These are phyloP conservation scores for Saturnispora sekii DNA, from an alignment of 805 yeast species.

Conservation along the genomic window DNA sequence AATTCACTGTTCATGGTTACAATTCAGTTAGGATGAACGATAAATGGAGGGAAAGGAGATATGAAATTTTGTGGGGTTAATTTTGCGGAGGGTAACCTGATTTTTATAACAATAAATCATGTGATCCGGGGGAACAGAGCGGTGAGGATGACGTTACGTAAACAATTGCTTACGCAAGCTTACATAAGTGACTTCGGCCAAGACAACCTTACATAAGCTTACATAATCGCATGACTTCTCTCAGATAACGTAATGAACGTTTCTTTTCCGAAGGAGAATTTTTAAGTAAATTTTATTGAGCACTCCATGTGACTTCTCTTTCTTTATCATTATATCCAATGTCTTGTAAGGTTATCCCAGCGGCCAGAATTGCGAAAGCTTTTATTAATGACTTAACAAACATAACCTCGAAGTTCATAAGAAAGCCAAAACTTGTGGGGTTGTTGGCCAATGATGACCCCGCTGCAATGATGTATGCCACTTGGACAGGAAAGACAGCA, in stretches of 20 bases:
- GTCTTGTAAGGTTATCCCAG: constrained; percentile 76
- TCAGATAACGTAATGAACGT: background rate
- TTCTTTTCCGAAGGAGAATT: background rate
- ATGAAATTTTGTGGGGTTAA: background rate
- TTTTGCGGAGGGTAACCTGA: background rate
- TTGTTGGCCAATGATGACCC: constrained; percentile 89
- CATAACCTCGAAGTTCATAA: constrained; percentile 42
- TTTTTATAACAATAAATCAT: background rate
- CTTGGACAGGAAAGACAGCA: constrained; percentile 90
- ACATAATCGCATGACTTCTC: background rate
- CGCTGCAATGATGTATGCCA: constrained; percentile 91
- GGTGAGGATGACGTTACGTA: background rate
- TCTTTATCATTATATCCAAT: background rate
- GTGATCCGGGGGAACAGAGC: background rate
- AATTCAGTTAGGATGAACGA: background rate
- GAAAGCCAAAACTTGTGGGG: constrained; percentile 76
- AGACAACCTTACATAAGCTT: background rate
- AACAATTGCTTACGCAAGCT: background rate
- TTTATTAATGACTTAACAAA: constrained; percentile 62
- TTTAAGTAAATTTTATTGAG: background rate
- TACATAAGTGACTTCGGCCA: no score
- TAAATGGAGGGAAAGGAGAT: no score
- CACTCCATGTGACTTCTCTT: background rate
- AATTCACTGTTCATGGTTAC: constrained; percentile 4
- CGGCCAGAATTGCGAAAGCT: constrained; percentile 78